Evolutionary conservation across 2,329 filamentous ascomycete genomes (phyloP), one percentile per base, ranked within the genome.

Genomic region (Graphilbum fragrans): DNA sequence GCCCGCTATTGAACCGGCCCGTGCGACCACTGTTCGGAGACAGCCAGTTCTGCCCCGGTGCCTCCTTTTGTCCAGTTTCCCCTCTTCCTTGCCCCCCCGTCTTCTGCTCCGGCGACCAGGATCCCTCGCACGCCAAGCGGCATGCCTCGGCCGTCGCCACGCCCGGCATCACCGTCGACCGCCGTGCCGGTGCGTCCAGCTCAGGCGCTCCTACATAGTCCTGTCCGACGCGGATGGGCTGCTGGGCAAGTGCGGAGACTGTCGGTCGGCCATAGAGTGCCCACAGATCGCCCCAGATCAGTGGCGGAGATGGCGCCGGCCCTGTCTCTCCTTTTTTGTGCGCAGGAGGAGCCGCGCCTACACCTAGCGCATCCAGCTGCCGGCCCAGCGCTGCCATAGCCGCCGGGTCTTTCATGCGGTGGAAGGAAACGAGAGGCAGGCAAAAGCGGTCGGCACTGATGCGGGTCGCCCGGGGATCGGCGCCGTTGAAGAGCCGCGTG

Each of bases 401-500:
- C 10, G 59, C 57, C 5, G 59, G 59, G 27, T 60, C 53, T 34
- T 65, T 61, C 10, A 74, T 57, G 22, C 63, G 65, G 51, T 75
- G 71, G 50, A 75, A 74, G 10, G 69, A 69, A 4, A 74, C 52
- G 4, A 75, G 53, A n/a, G 70, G 71, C 33, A 69, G 57, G 50
- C 72, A 77, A 52, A 72, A 63, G 7, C 67, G 58, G 49, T 74
- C 70, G 3, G 55, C 51, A 48, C 60, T 61, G 52, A 75, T 65
- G 37, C 65, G 64, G 39, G 69, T 70, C 50, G 65, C 58, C 46
- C 55, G 53, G 0, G 72, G 72, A 18, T 59, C 54, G 50, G 74
- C 71, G 37, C 72, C 72, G 51, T 74, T 76, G 55, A 77, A 77
- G 45, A 72, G 55, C 38, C 65, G 67, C 42, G 62, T 62, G 55